These are phyloP conservation scores for Dactylorhiza incarnata DNA, from an alignment of 106 monocot species.

Conservation along the genomic window DNA sequence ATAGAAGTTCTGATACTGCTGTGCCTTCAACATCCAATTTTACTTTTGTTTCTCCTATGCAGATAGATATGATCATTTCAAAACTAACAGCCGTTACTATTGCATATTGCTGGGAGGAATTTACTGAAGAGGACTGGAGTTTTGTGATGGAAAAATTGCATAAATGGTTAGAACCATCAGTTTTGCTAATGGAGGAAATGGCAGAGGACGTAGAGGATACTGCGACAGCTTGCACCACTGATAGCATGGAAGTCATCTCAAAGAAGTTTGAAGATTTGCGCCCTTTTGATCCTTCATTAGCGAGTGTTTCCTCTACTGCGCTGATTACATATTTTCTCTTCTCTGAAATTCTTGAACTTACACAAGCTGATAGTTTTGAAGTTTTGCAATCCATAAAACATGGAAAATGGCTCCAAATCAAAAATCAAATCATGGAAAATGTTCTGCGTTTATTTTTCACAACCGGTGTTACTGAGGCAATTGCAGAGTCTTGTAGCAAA, in stretches of 20 bases:
- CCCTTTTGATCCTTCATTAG: slow-evolving; percentile 29
- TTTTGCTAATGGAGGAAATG: slow-evolving; percentile 76
- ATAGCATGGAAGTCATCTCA: slow-evolving; percentile 18
- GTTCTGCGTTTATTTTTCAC: slow-evolving; percentile 70
- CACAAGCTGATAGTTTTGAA: slow-evolving; percentile 22
- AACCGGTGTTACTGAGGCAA: slow-evolving; percentile 65
- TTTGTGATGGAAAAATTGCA: slow-evolving; percentile 43
- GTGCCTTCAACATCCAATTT: slow-evolving; percentile 1
- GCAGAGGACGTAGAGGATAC: slow-evolving; percentile 61
- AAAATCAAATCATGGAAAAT: slow-evolving; percentile 46
- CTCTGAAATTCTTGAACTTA: slow-evolving; percentile 24
- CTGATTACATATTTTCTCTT: slow-evolving; percentile 48
- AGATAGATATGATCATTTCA: slow-evolving; percentile 32
- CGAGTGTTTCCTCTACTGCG: slow-evolving; percentile 46
- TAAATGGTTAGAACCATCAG: slow-evolving; percentile 55
- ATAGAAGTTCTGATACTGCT: slow-evolving; percentile 16
- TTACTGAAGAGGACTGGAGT: slow-evolving; percentile 79
- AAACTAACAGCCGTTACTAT: slow-evolving; percentile 66
- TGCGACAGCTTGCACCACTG: slow-evolving; percentile 14
- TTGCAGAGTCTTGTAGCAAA: slow-evolving; percentile 46
- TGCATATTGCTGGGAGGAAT: slow-evolving; percentile 84
- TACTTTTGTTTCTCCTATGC: slow-evolving; percentile 11
- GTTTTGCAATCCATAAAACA: slow-evolving; percentile 13
- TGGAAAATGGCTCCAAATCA: slow-evolving; percentile 36
- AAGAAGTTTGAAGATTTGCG: slow-evolving; percentile 48